Conservation (phyloP, 768 basidiomycete genomes). For the Tylopilus vinaceipallidus region DNA sequence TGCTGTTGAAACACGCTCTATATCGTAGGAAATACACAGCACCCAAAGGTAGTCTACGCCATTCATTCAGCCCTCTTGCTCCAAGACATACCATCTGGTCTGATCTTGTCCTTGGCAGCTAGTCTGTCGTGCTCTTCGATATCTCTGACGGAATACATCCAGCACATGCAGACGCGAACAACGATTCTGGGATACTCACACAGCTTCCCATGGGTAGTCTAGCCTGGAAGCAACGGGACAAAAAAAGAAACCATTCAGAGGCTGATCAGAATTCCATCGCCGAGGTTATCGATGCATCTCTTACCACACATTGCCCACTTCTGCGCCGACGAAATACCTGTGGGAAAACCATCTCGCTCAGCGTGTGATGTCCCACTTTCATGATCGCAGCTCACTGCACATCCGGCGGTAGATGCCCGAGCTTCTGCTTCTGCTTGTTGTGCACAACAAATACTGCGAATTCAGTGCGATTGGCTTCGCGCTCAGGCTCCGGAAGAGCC, state of each 20-base stretch:
- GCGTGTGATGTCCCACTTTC: constrained; percentile 1
- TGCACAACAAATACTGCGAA: constrained; percentile 95
- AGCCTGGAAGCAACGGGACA: constrained; percentile 46
- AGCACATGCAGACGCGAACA: neutral
- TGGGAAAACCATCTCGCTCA: constrained; percentile 8
- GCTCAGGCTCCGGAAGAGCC: constrained; percentile 65
- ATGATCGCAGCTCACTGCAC: constrained; percentile 48
- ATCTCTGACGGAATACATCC: constrained; percentile 41
- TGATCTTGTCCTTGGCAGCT: constrained; percentile 43
- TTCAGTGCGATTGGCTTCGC: constrained; percentile 70
- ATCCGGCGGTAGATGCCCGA: constrained; percentile 66
- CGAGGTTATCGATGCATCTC: constrained; percentile 23
- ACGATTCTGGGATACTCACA: constrained; percentile 41
- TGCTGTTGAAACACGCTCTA: neutral
- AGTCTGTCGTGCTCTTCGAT: constrained; percentile 75
- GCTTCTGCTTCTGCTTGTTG: constrained; percentile 89
- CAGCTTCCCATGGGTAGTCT: constrained; percentile 83
- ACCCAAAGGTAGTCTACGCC: too few species aligned
- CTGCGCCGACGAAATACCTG: constrained; percentile 80
- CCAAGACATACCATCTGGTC: constrained; percentile 3
- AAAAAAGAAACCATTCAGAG: neutral
- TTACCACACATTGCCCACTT: constrained; percentile 72
- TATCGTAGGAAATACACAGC: neutral
- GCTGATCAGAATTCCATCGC: constrained; percentile 15
- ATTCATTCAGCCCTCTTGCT: too few species aligned